phyloP scores from a whole-genome alignment of 2,329 filamentous ascomycete genomes.

The Ilyonectria destructans region DNA sequence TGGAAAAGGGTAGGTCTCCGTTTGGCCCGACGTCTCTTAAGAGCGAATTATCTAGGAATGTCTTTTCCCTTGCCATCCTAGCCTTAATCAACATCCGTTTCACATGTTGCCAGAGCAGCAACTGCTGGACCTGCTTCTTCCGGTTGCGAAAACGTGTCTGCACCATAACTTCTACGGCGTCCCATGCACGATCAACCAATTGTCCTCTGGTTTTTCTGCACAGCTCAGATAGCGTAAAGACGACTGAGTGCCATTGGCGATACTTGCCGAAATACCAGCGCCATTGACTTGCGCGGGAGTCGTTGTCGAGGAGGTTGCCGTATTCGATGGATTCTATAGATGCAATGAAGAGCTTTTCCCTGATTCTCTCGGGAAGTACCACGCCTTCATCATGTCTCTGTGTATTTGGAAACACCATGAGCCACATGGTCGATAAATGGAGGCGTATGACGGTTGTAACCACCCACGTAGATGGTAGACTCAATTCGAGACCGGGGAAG shows the following conservation, averaged over 20 bases:
- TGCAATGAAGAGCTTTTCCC: neutral
- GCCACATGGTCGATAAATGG: too few species aligned
- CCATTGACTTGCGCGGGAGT: neutral
- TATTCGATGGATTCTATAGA: neutral
- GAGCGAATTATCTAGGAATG: neutral
- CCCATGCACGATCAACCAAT: too few species aligned
- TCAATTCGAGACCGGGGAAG: neutral
- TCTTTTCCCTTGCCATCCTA: constrained; percentile 8
- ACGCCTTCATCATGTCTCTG: too few species aligned
- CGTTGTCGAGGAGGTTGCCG: constrained; percentile 3
- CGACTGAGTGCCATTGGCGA: constrained; percentile 2
- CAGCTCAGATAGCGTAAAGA: constrained; percentile 1
- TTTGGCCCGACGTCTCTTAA: neutral
- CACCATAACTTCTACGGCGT: too few species aligned
- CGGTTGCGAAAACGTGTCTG: too few species aligned
- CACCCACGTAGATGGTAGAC: neutral
- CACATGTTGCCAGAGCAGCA: constrained; percentile 4
- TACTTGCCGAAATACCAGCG: neutral
- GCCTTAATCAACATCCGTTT: constrained; percentile 3
- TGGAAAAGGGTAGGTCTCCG: too few species aligned
- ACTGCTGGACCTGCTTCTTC: neutral
- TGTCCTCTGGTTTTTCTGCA: neutral
- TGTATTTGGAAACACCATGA: too few species aligned
- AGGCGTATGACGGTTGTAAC: too few species aligned
- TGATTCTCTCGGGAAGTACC: too few species aligned